Base-by-base conservation (phyloP, 169 alveolate species). In the Cryptosporidium meleagridis region DNA sequence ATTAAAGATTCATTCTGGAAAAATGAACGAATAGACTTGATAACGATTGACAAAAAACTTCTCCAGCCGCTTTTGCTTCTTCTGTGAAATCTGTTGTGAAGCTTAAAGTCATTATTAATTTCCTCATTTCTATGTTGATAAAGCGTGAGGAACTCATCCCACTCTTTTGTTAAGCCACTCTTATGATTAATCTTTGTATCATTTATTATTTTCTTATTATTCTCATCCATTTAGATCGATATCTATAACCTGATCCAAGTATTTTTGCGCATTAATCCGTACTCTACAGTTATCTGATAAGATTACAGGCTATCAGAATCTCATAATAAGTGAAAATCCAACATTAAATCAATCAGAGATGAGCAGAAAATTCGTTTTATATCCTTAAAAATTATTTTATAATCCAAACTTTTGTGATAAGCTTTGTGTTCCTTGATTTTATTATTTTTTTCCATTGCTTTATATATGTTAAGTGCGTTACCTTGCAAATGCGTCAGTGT, bases 391-490 rank as follows among this genome's bases (percentile, higher is more conserved):
- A 29, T 18, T 23, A 31, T 39, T 31, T 23, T 37, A 6, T 2
- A 31, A n/a, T 35, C n/a, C 23, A 1, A 65, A 9, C 33, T 39
- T 33, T 31, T 14, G 1, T 6, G 31, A 2, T 65, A 0, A 8
- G 72, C 23, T 65, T 29, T 33, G 29, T 16, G 21, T 2, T 65
- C 12, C 21, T 5, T 37, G 72, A 33, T 65, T 65, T 65, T 65
- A 14, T 48, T 1, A 45, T 71, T 41, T n/a, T 51, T 44, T 71
- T 21, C 16, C 23, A 33, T 51, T 48, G 16, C 29, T 14, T 70
- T 51, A n/a, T 71, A 3, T 71, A 52, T 69, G 85, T 48, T 71
- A n/a, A 51, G 85, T 71, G 85, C 85, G 85, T 71, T 71, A 71
- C 85, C 55, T 51, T 51, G 69, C 61, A 51, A 31, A 71, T 31